A percentile compares a stretch with the other conserved stretches of the same genome.
phyloP scores from a whole-genome alignment of 2,329 filamentous ascomycete species.

The Aspergillus hiratsukae region DNA sequence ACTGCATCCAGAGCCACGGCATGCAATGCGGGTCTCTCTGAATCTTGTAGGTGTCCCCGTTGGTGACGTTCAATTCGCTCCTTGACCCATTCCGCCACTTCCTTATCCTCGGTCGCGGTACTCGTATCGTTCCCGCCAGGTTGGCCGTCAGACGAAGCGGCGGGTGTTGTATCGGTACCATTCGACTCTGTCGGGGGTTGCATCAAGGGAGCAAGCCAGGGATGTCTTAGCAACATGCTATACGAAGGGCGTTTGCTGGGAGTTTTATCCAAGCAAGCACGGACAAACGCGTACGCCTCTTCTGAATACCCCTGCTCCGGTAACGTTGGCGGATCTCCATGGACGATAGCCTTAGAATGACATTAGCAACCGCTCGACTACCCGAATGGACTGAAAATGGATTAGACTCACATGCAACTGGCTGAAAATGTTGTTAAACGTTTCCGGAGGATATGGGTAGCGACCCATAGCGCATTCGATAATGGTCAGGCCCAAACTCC shows the following conservation, averaged over 20 bases:
- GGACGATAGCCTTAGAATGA: conserved; percentile 76
- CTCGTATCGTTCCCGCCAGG: conserved; percentile 32
- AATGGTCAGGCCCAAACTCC: conserved; percentile 89
- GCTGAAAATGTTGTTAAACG: conserved; percentile 97
- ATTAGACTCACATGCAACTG: conserved; percentile 77
- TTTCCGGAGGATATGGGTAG: conserved; percentile 95
- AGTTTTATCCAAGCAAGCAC: conserved; percentile 85
- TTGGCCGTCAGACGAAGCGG: conserved; percentile 27
- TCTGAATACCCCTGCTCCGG: conserved; percentile 74
- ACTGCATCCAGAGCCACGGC: conserved; percentile 77
- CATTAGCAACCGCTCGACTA: neutral
- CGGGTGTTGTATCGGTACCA: conserved; percentile 30
- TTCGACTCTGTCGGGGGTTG: conserved; percentile 72
- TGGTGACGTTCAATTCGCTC: conserved; percentile 63
- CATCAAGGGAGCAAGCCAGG: conserved; percentile 74
- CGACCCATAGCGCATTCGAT: conserved; percentile 93
- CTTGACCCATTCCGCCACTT: conserved; percentile 83
- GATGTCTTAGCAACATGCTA: conserved; percentile 78
- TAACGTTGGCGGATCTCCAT: conserved; percentile 88
- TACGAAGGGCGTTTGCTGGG: conserved; percentile 93
- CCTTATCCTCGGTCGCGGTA: conserved; percentile 61
- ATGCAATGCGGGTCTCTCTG: conserved; percentile 75
- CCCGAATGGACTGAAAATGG: neutral
- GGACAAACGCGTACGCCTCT: conserved; percentile 79
- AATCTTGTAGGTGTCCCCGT: conserved; percentile 52